phyloP scores from a whole-genome alignment of 352 stramenopile genomes.

The Phytophthora sp. region DNA sequence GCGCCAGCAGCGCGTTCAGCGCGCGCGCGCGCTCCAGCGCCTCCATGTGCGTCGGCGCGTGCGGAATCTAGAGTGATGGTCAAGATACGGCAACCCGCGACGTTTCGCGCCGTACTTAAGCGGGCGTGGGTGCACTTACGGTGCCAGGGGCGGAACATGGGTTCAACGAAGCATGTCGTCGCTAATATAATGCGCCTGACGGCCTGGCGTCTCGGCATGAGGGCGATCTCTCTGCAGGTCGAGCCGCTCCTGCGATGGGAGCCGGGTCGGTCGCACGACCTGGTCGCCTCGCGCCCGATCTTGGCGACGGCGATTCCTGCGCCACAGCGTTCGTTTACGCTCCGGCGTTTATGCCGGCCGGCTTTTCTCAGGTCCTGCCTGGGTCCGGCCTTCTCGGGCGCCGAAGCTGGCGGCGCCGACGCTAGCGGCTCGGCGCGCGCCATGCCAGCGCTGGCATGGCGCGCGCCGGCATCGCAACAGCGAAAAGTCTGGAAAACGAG shows the following conservation, averaged over 20 bases:
- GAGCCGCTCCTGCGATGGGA: too few relatives aligned
- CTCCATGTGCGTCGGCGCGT: slow-evolving; percentile 6
- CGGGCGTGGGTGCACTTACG: too few relatives aligned
- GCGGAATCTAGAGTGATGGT: slow-evolving; percentile 25
- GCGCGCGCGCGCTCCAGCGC: slow-evolving; percentile 43
- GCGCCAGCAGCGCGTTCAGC: slow-evolving; percentile 49
- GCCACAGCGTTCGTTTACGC: slow-evolving; percentile 4
- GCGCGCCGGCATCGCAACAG: too few relatives aligned
- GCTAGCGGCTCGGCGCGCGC: background rate
- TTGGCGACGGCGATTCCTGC: background rate
- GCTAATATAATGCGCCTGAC: too few relatives aligned
- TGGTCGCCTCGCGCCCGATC: too few relatives aligned
- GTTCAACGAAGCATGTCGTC: slow-evolving; percentile 3
- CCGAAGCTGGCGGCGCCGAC: too few relatives aligned
- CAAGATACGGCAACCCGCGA: slow-evolving; percentile 6
- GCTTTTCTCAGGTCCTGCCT: slow-evolving; percentile 4
- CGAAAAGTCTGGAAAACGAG: too few relatives aligned
- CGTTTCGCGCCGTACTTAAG: too few relatives aligned
- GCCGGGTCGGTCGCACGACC: too few relatives aligned
- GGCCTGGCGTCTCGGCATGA: too few relatives aligned
- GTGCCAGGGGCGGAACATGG: slow-evolving; percentile 26
- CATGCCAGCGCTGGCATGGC: background rate
- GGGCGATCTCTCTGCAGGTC: too few relatives aligned
- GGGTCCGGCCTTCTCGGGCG: background rate
- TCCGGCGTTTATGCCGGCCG: background rate